phyloP scores from a whole-genome alignment of 2,329 filamentous ascomycete species.

The Lachnellula hyalina region DNA sequence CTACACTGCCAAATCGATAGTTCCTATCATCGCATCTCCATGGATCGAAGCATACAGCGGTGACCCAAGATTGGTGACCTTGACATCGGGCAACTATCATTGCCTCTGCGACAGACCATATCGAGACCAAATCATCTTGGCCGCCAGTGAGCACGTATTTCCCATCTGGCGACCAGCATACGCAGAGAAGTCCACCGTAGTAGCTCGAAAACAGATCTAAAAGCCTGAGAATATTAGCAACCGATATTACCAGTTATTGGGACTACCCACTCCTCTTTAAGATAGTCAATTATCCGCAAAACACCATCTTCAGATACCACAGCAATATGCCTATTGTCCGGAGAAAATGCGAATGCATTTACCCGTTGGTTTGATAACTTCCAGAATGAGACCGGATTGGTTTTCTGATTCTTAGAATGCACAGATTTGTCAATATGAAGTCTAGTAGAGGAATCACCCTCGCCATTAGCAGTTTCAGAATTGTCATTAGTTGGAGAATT shows the following conservation, averaged over 20 bases:
- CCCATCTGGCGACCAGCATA: constrained; percentile 96
- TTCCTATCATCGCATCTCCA: constrained; percentile 96
- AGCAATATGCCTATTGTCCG: constrained; percentile 79
- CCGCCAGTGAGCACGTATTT: constrained; percentile 94
- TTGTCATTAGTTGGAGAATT: constrained; percentile 27
- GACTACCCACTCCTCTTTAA: constrained; percentile 73
- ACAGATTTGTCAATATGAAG: constrained; percentile 85
- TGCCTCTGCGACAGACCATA: constrained; percentile 84
- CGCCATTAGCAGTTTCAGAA: constrained; percentile 28
- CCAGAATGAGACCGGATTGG: constrained; percentile 89
- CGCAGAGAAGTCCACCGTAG: constrained; percentile 87
- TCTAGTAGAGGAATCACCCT: constrained; percentile 34
- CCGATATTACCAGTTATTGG: not conserved
- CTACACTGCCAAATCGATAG: constrained; percentile 93
- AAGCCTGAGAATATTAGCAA: constrained; percentile 48
- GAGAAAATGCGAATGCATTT: constrained; percentile 88
- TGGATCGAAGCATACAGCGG: constrained; percentile 87
- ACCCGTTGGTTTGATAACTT: constrained; percentile 86
- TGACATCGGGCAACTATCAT: constrained; percentile 86
- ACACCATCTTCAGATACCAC: constrained; percentile 89
- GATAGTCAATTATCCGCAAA: constrained; percentile 83
- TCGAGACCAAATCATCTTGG: constrained; percentile 92
- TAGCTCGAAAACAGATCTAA: constrained; percentile 84
- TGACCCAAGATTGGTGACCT: constrained; percentile 94
- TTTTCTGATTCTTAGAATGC: constrained; percentile 87